Evolutionary conservation across 1,284 basidiomycete genomes (phyloP).

Genomic region (Puccinia novopanici): DNA sequence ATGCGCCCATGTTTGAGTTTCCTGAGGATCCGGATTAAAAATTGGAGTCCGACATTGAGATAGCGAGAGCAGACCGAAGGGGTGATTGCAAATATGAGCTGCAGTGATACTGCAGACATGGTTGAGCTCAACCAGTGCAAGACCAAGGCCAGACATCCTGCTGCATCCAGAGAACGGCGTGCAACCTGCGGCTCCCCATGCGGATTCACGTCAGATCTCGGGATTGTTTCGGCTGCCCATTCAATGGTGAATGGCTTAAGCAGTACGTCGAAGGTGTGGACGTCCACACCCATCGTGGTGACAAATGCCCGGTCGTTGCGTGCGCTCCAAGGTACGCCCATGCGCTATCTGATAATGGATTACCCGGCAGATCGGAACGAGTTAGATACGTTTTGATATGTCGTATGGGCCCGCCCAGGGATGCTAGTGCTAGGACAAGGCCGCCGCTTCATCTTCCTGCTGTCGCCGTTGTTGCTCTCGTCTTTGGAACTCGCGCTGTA

Average conservation of each 20-base stretch:
- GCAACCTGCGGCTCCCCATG: not conserved
- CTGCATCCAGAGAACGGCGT: not conserved
- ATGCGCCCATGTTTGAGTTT: not conserved
- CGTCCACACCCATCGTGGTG: slow-evolving; percentile 1
- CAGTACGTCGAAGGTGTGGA: not conserved
- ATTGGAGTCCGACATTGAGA: not conserved
- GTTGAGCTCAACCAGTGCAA: no score
- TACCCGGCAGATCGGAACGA: not conserved
- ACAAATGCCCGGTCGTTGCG: not conserved
- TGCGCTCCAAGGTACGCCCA: not conserved
- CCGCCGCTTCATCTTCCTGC: no score
- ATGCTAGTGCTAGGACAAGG: not conserved
- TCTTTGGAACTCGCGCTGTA: no score
- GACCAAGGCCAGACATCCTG: no score
- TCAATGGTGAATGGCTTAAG: not conserved
- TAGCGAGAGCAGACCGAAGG: no score
- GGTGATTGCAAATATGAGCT: no score
- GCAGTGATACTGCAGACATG: no score
- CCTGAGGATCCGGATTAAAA: no score
- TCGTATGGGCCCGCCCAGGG: not conserved
- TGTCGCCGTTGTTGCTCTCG: no score
- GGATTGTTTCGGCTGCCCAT: not conserved
- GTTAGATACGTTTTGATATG: not conserved
- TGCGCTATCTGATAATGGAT: not conserved
- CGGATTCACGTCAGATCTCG: not conserved